Base-by-base conservation (phyloP, 306 rosid species). In the Quercus suber region DNA sequence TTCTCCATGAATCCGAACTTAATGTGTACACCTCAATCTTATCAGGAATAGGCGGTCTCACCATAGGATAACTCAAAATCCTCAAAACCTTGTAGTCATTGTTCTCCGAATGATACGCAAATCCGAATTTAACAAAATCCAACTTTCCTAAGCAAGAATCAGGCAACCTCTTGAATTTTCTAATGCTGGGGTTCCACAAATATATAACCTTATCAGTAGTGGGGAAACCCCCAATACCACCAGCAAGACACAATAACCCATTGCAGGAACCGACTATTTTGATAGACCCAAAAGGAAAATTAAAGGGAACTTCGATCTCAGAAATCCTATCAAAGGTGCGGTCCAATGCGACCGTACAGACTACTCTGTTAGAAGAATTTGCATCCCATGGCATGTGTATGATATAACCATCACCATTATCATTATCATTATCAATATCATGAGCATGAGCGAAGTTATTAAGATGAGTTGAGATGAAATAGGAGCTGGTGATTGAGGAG, bases 201-300 rank as follows among this genome's bases (percentile, higher is more conserved):
- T 37, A 37, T 55, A n/a, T 4, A 33, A 33, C 7, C 5, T 5
- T 0, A 5, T 0, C 0, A 0, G 6, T 0, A 33, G 0, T 5
- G 41, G 0, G 2, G 0, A 33, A 2, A 33, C 30, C 30, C 30
- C 30, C 0, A 28, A 3, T 2, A 28, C 3, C 30, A 28, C 3
- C 3, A 28, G 30, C 30, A 28, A 28, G 0, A 28, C 41, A 33
- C 41, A 33, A 33, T 1, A 33, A 33, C 7, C 41, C 41, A 33
- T 33, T 33, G 41, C 41, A 33, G 1, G 41, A 33, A 33, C 7
- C 41, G 8, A 33, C 41, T 33, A 33, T 33, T 5, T 33, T 0
- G 8, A 0, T 0, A 33, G 0, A 1, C 2, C 7, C 2, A 33
- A 0, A 5, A 5, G 7, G 7, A 1, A 33, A 33, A 33, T 33